A percentile compares a stretch with the other conserved stretches of the same genome.
phyloP scores from a whole-genome alignment of 2,329 filamentous ascomycete species.

The Trichoderma atroviride region DNA sequence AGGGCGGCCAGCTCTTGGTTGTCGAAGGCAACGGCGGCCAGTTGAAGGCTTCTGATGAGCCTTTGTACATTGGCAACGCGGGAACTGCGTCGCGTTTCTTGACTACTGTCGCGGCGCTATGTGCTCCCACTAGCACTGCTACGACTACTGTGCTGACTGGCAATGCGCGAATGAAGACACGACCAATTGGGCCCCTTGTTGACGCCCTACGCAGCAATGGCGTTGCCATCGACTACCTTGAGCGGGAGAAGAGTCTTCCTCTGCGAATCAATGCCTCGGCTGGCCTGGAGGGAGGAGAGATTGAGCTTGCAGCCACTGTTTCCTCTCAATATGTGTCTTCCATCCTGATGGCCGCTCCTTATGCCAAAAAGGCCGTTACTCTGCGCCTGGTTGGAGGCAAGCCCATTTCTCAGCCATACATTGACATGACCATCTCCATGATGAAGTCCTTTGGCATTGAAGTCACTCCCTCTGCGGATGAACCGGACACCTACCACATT shows the following conservation, averaged over 20 bases:
- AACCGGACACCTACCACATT: constrained; percentile 91
- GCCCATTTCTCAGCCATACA: constrained; percentile 94
- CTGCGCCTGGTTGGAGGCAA: constrained; percentile 92
- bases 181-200: constrained; percentile 90
- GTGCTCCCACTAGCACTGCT: constrained; percentile 63
- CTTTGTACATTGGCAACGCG: constrained; percentile 93
- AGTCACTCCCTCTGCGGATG: constrained; percentile 74
- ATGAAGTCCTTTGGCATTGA: constrained; percentile 89
- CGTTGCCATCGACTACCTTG: constrained; percentile 82
- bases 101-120: constrained; percentile 86
- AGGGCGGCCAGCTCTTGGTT: constrained; percentile 86
- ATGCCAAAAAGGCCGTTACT: constrained; percentile 91
- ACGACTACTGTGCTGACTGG: constrained; percentile 80
- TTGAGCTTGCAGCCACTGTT: constrained; percentile 90
- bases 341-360: constrained; percentile 93
- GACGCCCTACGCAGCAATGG: constrained; percentile 87
- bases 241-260: constrained; percentile 80
- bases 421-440: constrained; percentile 99
- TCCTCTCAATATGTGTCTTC: constrained; percentile 99
- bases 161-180: constrained; percentile 93
- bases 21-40: constrained; percentile 89
- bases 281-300: constrained; percentile 82
- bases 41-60: constrained; percentile 72
- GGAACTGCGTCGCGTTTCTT: constrained; percentile 95
- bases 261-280: constrained; percentile 79